phyloP scores from a whole-genome alignment of 2,329 filamentous ascomycete species.

The Talaromyces sp. region DNA sequence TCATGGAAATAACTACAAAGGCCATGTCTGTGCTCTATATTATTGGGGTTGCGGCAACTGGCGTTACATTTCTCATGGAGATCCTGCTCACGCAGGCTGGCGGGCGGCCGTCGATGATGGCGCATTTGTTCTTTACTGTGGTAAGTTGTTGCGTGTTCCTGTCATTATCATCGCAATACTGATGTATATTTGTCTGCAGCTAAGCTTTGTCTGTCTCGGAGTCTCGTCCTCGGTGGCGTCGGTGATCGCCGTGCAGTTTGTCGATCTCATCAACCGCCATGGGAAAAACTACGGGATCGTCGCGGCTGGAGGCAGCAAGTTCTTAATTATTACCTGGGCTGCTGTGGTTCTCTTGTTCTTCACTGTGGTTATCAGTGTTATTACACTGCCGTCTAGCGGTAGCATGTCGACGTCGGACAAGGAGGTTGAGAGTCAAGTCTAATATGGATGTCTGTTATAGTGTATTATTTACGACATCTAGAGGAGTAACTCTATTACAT shows the following conservation, averaged over 20 bases:
- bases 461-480: neutral
- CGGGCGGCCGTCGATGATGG: slow-evolving; percentile 43
- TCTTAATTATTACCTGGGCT: slow-evolving; percentile 58
- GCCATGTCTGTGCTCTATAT: slow-evolving; percentile 58
- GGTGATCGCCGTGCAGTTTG: slow-evolving; percentile 54
- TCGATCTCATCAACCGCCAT: slow-evolving; percentile 50
- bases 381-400: slow-evolving; percentile 21
- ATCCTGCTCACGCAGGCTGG: slow-evolving; percentile 42
- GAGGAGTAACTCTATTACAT: neutral
- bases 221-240: slow-evolving; percentile 71
- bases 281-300: slow-evolving; percentile 47
- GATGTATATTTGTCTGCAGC: slow-evolving; percentile 18
- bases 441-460: slow-evolving; percentile 1
- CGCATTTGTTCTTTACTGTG: slow-evolving; percentile 48
- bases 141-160: slow-evolving; percentile 24
- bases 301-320: slow-evolving; percentile 50
- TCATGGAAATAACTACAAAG: slow-evolving; percentile 46
- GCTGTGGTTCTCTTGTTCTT: slow-evolving; percentile 38
- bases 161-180: slow-evolving; percentile 3
- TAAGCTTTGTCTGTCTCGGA: slow-evolving; percentile 58
- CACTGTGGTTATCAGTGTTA: slow-evolving; percentile 26
- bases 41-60: slow-evolving; percentile 52
- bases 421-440: slow-evolving; percentile 4
- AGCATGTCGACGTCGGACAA: slow-evolving; percentile 11
- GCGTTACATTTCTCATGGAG: slow-evolving; percentile 46